Percentiles rank a stretch among this genome's conserved stretches.
Evolutionary conservation across 2,329 filamentous ascomycete genomes (phyloP).

Genomic region (Knoxdaviesia capensis): DNA sequence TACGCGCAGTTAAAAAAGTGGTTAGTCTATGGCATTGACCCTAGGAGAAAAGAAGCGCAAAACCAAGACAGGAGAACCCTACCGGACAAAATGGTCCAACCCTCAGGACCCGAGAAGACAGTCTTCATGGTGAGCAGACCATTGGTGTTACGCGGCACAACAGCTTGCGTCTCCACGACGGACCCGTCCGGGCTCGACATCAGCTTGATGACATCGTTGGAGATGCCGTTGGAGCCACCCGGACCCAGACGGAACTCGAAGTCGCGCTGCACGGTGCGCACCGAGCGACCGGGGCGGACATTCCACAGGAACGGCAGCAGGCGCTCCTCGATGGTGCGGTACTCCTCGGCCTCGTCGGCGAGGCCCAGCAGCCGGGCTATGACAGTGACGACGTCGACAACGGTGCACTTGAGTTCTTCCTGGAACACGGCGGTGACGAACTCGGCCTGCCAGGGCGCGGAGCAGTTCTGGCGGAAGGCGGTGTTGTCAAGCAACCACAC

Average conservation of each 20-base stretch:
- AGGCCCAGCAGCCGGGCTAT: slow-evolving; percentile 52
- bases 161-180: slow-evolving; percentile 24
- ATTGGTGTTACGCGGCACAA: slow-evolving; percentile 27
- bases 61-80: slow-evolving; percentile 7
- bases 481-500: slow-evolving; percentile 89
- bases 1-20: not conserved
- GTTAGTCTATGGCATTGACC: slow-evolving; percentile 5
- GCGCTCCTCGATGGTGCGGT: slow-evolving; percentile 41
- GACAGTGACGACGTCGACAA: slow-evolving; percentile 48
- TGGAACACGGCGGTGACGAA: slow-evolving; percentile 70
- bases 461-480: slow-evolving; percentile 38
- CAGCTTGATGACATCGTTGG: slow-evolving; percentile 37
- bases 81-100: slow-evolving; percentile 71
- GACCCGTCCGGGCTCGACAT: slow-evolving; percentile 24
- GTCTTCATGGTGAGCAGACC: slow-evolving; percentile 47
- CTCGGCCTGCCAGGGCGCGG: slow-evolving; percentile 53
- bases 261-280: slow-evolving; percentile 39
- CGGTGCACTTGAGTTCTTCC: slow-evolving; percentile 43
- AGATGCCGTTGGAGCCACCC: slow-evolving; percentile 52
- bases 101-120: slow-evolving; percentile 36
- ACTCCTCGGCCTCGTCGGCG: slow-evolving; percentile 34
- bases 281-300: slow-evolving; percentile 47
- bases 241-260: slow-evolving; percentile 40
- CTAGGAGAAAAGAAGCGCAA: not conserved
- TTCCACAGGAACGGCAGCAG: slow-evolving; percentile 63